A percentile compares a stretch with the other conserved stretches of the same genome.
Conservation (phyloP, 1,139 yeast species). For the Hanseniaspora uvarum region DNA sequence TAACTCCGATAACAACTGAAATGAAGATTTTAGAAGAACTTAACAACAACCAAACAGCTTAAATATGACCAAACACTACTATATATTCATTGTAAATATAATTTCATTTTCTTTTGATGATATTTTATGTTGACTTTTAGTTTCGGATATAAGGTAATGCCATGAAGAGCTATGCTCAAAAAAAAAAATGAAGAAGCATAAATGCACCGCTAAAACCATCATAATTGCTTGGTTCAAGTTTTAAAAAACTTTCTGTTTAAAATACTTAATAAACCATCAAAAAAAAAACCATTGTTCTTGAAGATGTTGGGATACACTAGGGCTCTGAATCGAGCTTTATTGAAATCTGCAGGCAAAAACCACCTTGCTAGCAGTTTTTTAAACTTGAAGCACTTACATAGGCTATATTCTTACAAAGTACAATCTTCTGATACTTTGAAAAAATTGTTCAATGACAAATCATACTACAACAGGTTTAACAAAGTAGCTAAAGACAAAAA, state of each 20-base stretch:
- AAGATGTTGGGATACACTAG: not conserved
- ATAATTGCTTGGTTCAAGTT: no score
- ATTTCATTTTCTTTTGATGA: not conserved
- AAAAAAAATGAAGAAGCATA: not conserved
- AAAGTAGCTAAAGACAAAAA: constrained; percentile 19
- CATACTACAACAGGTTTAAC: constrained; percentile 22
- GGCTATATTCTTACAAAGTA: not conserved
- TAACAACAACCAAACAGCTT: not conserved
- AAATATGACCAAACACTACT: not conserved
- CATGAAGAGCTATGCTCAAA: not conserved
- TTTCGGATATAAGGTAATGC: not conserved
- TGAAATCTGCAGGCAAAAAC: not conserved
- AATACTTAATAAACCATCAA: no score
- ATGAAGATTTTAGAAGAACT: constrained; percentile 36
- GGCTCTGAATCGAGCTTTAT: not conserved
- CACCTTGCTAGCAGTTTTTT: not conserved
- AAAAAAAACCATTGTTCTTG: not conserved
- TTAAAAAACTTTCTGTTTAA: no score
- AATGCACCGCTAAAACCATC: no score
- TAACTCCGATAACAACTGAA: constrained; percentile 58
- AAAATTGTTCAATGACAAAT: constrained; percentile 25
- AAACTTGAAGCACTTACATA: not conserved
- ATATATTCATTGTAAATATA: not conserved
- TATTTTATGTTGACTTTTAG: not conserved
- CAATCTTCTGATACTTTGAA: constrained; percentile 12